Evolutionary conservation across 2,329 filamentous ascomycete genomes (phyloP).

Genomic region (Thyridium curvatum): DNA sequence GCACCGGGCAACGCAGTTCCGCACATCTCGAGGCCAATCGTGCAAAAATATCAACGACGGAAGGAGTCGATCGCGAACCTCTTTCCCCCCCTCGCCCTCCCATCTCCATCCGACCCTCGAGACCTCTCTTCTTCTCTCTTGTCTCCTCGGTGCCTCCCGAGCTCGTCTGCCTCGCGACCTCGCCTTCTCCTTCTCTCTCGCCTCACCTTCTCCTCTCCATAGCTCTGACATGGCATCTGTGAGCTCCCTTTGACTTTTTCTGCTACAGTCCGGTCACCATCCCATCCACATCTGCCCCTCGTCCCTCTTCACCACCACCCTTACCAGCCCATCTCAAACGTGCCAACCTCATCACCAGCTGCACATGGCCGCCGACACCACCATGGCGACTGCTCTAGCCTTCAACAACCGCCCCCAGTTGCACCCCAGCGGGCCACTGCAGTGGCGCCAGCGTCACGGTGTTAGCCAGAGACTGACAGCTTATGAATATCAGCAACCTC

Average conservation of each 20-base stretch:
- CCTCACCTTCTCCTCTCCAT: not conserved
- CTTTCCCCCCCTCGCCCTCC: not conserved
- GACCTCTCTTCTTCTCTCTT: not conserved
- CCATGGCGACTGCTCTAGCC: too few relatives aligned
- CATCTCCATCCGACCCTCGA: not conserved
- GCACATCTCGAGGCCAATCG: too few relatives aligned
- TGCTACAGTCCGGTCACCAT: constrained; percentile 6
- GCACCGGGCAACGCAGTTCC: too few relatives aligned
- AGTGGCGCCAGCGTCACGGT: too few relatives aligned
- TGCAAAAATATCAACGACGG: not conserved
- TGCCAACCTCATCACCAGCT: too few relatives aligned
- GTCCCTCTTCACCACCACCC: not conserved
- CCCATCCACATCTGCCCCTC: constrained; percentile 1
- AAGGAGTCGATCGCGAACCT: not conserved
- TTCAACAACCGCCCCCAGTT: too few relatives aligned
- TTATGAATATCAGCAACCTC: constrained; percentile 19
- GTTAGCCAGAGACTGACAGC: too few relatives aligned
- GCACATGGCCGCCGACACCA: too few relatives aligned
- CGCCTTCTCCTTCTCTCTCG: not conserved
- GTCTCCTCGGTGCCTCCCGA: not conserved
- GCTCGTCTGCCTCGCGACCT: not conserved
- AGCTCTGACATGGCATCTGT: constrained; percentile 17
- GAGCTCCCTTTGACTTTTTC: constrained; percentile 9
- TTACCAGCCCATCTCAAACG: not conserved
- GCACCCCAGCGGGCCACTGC: too few relatives aligned